These are phyloP conservation scores for Amanita rubescens DNA, from an alignment of 768 basidiomycete species.

Conservation along the genomic window DNA sequence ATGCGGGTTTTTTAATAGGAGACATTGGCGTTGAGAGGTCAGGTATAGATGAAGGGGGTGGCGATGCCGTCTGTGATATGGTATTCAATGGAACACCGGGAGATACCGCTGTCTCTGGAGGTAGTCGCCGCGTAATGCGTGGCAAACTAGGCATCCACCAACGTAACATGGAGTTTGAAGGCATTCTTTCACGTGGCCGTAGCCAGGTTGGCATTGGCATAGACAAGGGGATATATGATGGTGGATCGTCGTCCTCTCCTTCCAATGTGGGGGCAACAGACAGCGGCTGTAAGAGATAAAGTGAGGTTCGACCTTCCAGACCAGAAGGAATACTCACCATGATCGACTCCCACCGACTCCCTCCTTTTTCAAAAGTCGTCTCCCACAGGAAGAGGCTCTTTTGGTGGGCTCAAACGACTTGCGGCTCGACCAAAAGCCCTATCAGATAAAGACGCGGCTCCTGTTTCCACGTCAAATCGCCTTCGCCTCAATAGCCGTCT, in stretches of 20 bases:
- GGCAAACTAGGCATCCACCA: neutral
- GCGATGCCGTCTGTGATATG: neutral
- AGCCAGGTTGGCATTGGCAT: constrained; percentile 3
- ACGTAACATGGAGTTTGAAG: neutral
- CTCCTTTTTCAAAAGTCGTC: constrained; percentile 9
- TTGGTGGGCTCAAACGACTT: neutral
- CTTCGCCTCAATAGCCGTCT: constrained; percentile 24
- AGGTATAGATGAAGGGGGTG: neutral
- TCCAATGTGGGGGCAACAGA: neutral
- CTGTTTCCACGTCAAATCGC: constrained; percentile 15
- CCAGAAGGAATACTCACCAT: constrained; percentile 9
- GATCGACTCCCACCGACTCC: constrained; percentile 7
- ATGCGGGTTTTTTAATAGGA: neutral
- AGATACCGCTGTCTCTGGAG: neutral
- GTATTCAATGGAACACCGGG: neutral
- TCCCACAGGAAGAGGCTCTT: constrained; percentile 14
- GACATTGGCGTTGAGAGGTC: neutral
- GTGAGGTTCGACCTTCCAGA: neutral
- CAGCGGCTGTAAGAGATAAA: constrained; percentile 11
- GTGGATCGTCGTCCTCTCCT: neutral
- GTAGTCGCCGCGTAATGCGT: neutral
- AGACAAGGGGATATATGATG: neutral
- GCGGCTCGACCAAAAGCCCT: neutral
- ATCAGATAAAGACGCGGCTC: neutral
- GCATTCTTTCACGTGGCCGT: neutral